Conservation (phyloP, 2,329 filamentous ascomycete genomes). For the Cytospora schulzeri region DNA sequence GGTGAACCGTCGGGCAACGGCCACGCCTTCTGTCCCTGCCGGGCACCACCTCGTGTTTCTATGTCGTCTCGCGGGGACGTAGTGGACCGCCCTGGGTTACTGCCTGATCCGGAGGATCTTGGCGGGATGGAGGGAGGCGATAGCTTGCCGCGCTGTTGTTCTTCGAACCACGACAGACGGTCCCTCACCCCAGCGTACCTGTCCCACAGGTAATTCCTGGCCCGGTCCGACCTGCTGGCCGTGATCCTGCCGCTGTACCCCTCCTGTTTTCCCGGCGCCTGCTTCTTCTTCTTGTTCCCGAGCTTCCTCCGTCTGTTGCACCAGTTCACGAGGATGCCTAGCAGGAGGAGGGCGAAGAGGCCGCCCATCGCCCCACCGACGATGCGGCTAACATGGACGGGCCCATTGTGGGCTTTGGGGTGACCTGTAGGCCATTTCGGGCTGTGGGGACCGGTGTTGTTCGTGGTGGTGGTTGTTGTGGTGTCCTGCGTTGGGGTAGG, state of each 20-base stretch:
- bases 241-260: not conserved
- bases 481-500: not conserved
- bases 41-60: not conserved
- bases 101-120: not conserved
- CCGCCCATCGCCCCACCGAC: not conserved
- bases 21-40: not conserved
- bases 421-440: not conserved
- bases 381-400: not conserved
- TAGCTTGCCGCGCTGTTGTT: not conserved
- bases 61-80: not conserved
- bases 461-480: not conserved
- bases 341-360: not conserved
- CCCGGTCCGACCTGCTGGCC: not conserved
- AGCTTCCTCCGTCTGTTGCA: not conserved
- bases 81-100: not conserved
- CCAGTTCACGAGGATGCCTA: not conserved
- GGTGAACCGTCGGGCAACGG: no score
- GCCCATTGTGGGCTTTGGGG: not conserved
- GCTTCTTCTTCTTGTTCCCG: not conserved
- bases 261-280: not conserved
- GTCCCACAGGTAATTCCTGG: not conserved
- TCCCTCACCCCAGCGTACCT: not conserved
- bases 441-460: not conserved
- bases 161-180: not conserved
- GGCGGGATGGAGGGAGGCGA: not conserved